Evolutionary conservation across 495 filamentous ascomycete genomes (phyloP).

Genomic region (Halenospora varia): DNA sequence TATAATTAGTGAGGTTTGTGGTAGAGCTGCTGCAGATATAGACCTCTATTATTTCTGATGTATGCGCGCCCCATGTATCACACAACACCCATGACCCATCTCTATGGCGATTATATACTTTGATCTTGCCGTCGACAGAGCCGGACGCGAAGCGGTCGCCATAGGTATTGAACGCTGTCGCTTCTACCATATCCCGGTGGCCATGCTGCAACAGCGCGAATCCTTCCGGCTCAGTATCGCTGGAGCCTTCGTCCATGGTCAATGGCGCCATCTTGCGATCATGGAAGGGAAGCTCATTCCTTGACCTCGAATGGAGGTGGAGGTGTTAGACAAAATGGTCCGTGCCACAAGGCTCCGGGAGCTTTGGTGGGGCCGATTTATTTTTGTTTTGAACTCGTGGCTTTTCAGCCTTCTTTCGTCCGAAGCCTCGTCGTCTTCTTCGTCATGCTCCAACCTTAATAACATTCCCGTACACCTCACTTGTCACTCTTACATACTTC

Average conservation of each 20-base stretch:
- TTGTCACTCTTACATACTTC: too few relatives aligned
- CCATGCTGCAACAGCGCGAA: constrained; percentile 51
- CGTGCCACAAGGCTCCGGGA: constrained; percentile 9
- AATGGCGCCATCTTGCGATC: constrained; percentile 9
- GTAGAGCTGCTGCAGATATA: constrained; percentile 21
- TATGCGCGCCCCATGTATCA: constrained; percentile 89
- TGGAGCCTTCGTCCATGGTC: constrained; percentile 8
- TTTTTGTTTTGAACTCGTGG: constrained; percentile 7
- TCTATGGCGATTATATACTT: constrained; percentile 79
- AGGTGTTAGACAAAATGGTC: neutral
- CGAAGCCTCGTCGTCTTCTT: constrained; percentile 4
- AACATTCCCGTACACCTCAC: neutral
- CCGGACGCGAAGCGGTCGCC: constrained; percentile 88
- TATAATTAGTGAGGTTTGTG: neutral
- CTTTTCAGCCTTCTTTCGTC: constrained; percentile 6
- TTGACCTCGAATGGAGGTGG: too few relatives aligned
- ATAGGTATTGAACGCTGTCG: constrained; percentile 70
- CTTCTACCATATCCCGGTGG: constrained; percentile 66
- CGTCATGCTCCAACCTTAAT: neutral
- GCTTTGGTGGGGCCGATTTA: neutral
- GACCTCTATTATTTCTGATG: constrained; percentile 87
- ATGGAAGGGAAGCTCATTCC: too few relatives aligned
- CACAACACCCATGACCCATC: constrained; percentile 73
- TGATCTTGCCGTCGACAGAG: constrained; percentile 88
- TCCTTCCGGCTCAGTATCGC: constrained; percentile 19